Evolutionary conservation across 345 rosid genomes (phyloP).

Genomic region (Populus tremula): DNA sequence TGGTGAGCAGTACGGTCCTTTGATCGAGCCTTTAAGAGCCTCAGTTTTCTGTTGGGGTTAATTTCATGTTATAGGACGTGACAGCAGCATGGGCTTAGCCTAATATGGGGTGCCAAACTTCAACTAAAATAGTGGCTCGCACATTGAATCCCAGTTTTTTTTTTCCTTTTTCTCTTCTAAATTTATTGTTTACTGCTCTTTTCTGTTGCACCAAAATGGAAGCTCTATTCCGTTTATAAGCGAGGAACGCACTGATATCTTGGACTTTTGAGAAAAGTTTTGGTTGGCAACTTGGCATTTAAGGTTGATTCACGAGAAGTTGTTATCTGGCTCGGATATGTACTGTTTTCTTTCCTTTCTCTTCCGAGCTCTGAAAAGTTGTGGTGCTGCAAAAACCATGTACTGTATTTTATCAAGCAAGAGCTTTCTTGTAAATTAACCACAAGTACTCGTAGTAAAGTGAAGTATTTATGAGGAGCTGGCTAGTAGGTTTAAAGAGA

Average conservation of each 20-base stretch:
- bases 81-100: neutral
- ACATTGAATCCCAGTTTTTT: neutral
- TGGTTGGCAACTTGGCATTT: neutral
- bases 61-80: neutral
- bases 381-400: neutral
- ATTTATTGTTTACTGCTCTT: neutral
- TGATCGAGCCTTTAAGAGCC: neutral
- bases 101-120: neutral
- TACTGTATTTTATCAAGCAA: neutral
- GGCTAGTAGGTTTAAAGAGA: slow-evolving; percentile 25
- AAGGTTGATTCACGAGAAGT: slow-evolving; percentile 13
- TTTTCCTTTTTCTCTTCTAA: neutral
- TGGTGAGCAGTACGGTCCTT: neutral
- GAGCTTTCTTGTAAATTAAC: neutral
- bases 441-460: neutral
- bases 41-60: neutral
- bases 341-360: neutral
- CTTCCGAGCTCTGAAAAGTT: neutral
- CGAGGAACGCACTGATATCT: neutral
- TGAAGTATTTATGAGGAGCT: slow-evolving; percentile 19
- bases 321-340: neutral
- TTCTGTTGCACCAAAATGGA: neutral
- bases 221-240: neutral
- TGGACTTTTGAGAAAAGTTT: neutral
- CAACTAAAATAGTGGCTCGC: neutral